These are phyloP conservation scores for Perkinsus olseni DNA, from an alignment of 169 alveolate species.

Conservation along the genomic window DNA sequence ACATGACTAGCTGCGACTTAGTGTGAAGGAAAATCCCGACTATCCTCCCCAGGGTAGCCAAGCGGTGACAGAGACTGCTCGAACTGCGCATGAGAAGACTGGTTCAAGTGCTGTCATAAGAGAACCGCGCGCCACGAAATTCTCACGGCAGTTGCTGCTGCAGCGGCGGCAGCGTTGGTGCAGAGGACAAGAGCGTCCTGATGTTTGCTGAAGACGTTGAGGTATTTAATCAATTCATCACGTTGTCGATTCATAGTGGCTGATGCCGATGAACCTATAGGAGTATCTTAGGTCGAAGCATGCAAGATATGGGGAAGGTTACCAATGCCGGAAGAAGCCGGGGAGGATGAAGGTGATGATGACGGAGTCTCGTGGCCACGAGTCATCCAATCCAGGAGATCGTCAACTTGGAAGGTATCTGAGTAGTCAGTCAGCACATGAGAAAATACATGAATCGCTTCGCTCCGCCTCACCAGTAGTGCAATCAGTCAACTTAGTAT, in stretches of 20 bases:
- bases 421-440: neutral
- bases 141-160: neutral
- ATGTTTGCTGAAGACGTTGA: neutral
- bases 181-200: neutral
- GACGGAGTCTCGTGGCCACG: neutral
- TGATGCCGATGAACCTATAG: neutral
- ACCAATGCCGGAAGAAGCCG: neutral
- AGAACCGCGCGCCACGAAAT: conserved; percentile 3
- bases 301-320: neutral
- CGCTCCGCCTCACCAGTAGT: conserved; percentile 1
- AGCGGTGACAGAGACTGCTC: too few relatives aligned
- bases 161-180: neutral
- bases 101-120: too few relatives aligned
- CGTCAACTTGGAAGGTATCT: neutral
- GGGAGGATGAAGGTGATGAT: neutral
- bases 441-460: neutral
- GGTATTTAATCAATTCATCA: neutral
- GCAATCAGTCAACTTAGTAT: neutral
- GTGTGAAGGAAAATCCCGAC: too few relatives aligned
- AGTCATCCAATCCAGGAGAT: neutral
- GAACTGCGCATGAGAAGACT: too few relatives aligned
- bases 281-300: neutral
- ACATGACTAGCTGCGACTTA: too few relatives aligned
- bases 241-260: neutral
- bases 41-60: too few relatives aligned